Conservation (phyloP, 164 flowering plant genomes). For the Piper betle region DNA sequence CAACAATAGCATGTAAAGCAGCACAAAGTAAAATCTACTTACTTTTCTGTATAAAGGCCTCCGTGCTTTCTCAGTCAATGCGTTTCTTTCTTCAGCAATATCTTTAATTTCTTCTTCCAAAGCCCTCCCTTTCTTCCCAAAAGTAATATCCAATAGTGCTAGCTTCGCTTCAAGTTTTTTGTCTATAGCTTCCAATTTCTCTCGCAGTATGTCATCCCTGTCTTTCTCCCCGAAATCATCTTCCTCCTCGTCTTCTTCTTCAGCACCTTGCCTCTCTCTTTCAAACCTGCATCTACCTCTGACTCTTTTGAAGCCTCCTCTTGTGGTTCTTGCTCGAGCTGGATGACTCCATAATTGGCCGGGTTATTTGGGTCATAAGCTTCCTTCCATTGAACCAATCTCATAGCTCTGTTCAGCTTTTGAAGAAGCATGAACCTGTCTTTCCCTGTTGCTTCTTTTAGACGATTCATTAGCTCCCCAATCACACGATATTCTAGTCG, state of each 20-base stretch:
- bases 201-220: slow-evolving; percentile 55
- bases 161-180: slow-evolving; percentile 74
- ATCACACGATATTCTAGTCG: slow-evolving; percentile 49
- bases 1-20: background rate
- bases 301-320: slow-evolving; percentile 24
- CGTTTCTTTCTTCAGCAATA: slow-evolving; percentile 88
- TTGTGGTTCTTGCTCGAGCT: slow-evolving; percentile 17
- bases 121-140: slow-evolving; percentile 77
- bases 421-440: slow-evolving; percentile 62
- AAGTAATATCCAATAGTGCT: slow-evolving; percentile 68
- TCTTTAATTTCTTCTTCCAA: slow-evolving; percentile 85
- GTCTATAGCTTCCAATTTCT: slow-evolving; percentile 67
- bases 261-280: slow-evolving; percentile 28
- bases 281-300: slow-evolving; percentile 28
- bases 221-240: slow-evolving; percentile 62
- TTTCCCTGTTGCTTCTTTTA: slow-evolving; percentile 34
- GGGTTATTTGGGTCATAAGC: slow-evolving; percentile 81
- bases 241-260: slow-evolving; percentile 23
- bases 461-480: slow-evolving; percentile 74
- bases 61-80: slow-evolving; percentile 67
- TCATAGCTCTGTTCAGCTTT: slow-evolving; percentile 73
- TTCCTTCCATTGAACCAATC: slow-evolving; percentile 68
- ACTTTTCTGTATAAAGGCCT: slow-evolving; percentile 72
- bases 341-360: slow-evolving; percentile 61
- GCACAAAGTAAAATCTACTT: slow-evolving; percentile 15